Base-by-base conservation (phyloP, 345 rosid species). In the Linum lewisii region DNA sequence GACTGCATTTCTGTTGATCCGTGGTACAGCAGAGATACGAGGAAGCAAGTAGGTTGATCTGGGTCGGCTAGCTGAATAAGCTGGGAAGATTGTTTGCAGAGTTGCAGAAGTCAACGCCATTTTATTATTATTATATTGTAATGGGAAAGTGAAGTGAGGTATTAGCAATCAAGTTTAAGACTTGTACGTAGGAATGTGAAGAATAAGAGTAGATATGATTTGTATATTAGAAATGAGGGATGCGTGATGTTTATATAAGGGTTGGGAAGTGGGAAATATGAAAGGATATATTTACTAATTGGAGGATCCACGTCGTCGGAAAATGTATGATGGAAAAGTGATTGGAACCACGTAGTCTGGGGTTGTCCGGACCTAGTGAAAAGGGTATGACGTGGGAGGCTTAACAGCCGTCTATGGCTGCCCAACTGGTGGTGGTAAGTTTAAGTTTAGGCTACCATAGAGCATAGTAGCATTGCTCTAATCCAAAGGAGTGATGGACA, bases 31-130 rank as follows among this genome's bases (percentile, higher is more conserved):
- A 20, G 54, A 8, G 22, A 8, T 53, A 60, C 25, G 62, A 53
- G 5, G 72, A 73, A 10, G 61, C 52, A 59, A 37, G 21, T 32
- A 64, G 38, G 34, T 62, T 70, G 63, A 9, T 66, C 50, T 62
- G 5, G 63, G 15, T 21, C 67, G 51, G 13, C 69, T 63, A 21
- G 68, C 63, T n/a, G 1, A 69, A 54, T 1, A 85, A 81, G 24
- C 69, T 66, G 0, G 75, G 0, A 83, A 67, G 54, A 78, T 63
- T 1, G 86, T 66, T 22, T 81, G 92, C 77, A n/a, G n/a, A n/a
- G n/a, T n/a, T n/a, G n/a, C n/a, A n/a, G n/a, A n/a, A n/a, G n/a
- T n/a, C n/a, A n/a, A 81, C 29, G 85, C 80, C 82, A 85, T 83
- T 51, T 47, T 45, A 21, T 18, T 5, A 11, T 34, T 6, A 11